phyloP scores from a whole-genome alignment of 768 basidiomycete genomes.

The Lactarius vividus region DNA sequence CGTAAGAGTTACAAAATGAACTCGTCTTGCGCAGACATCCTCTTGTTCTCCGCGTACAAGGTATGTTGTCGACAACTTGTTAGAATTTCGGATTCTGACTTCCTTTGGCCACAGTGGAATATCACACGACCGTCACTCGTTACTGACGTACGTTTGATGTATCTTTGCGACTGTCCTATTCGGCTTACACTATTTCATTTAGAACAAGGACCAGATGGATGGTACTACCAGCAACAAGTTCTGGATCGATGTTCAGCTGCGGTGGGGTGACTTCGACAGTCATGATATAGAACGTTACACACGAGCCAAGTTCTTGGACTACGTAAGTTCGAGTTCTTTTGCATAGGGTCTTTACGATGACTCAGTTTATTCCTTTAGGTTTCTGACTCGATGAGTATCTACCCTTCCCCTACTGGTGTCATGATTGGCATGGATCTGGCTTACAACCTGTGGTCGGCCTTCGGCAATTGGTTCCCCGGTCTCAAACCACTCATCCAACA shows the following conservation, averaged over 20 bases:
- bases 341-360: not conserved
- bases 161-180: not conserved
- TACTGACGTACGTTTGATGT: conserved; percentile 67
- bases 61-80: conserved; percentile 33
- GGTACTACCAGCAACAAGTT: conserved; percentile 99
- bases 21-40: conserved; percentile 97
- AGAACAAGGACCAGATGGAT: conserved; percentile 93
- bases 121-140: conserved; percentile 94
- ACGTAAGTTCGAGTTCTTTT: conserved; percentile 49
- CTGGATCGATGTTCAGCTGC: conserved; percentile 94
- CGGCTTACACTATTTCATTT: conserved; percentile 24
- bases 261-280: conserved; percentile 98
- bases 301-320: conserved; percentile 98
- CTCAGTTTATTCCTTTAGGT: conserved; percentile 45
- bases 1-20: conserved; percentile 99
- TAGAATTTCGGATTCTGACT: conserved; percentile 7
- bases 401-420: conserved; percentile 97
- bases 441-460: conserved; percentile 98
- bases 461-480: conserved; percentile 99
- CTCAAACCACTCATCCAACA: conserved; percentile 97
- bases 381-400: conserved; percentile 97
- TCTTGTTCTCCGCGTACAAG: conserved; percentile 94
- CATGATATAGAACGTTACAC: conserved; percentile 99
- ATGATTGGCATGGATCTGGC: conserved; percentile 99
- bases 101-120: conserved; percentile 68